phyloP scores from a whole-genome alignment of 1,284 basidiomycete genomes.

The Amylostereum chailletii region DNA sequence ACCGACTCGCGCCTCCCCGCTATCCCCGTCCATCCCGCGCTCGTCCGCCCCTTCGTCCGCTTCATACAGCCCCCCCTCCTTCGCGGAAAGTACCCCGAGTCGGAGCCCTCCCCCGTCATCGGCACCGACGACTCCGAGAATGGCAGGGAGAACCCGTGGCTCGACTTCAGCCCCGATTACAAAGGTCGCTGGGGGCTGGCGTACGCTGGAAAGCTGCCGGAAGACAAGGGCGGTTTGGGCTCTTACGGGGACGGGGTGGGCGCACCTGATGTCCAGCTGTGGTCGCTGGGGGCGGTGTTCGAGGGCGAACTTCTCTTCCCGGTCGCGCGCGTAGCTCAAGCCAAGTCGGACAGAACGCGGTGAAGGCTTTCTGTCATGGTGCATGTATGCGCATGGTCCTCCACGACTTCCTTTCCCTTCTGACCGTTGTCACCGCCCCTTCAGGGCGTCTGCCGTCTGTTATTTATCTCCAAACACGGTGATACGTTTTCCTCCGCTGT shows the following conservation, averaged over 20 bases:
- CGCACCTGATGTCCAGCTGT: constrained; percentile 2
- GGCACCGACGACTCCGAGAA: not conserved
- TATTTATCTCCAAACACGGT: no score
- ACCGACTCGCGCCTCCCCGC: constrained; percentile 8
- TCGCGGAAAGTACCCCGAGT: not conserved
- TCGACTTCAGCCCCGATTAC: constrained; percentile 4
- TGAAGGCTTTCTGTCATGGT: no score
- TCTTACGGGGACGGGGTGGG: constrained; percentile 7
- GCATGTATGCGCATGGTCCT: no score
- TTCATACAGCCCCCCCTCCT: constrained; percentile 11
- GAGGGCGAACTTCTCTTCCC: constrained; percentile 6
- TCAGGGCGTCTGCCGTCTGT: no score
- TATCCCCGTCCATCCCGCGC: constrained; percentile 3
- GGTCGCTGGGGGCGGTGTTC: constrained; percentile 6
- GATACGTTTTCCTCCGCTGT: no score
- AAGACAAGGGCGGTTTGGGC: not conserved
- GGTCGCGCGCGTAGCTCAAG: not conserved
- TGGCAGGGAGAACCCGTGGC: constrained; percentile 4
- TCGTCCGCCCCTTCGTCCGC: not conserved
- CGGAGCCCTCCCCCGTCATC: not conserved
- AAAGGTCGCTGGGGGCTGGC: constrained; percentile 7
- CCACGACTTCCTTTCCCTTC: no score
- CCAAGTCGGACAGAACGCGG: no score
- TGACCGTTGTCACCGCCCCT: no score
- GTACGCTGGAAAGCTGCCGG: constrained; percentile 3